A percentile compares a stretch with the other conserved stretches of the same genome.
phyloP scores from a whole-genome alignment of 306 rosid species.

The Vigna angularis region DNA sequence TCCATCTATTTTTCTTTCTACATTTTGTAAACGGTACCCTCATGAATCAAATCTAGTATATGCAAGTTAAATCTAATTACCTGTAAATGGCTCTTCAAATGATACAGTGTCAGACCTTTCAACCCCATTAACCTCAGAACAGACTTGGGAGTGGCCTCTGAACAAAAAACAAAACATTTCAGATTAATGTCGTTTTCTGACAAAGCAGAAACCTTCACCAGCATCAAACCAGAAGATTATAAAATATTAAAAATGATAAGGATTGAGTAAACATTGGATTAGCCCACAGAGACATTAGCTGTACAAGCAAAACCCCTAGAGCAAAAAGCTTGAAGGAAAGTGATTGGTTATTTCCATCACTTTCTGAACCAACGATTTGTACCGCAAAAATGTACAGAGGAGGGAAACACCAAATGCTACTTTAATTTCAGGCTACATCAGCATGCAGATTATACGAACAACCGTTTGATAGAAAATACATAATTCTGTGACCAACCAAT shows the following conservation, averaged over 20 bases:
- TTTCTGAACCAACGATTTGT: background rate
- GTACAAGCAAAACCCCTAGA: background rate
- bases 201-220: background rate
- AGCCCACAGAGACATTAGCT: background rate
- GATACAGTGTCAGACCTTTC: conserved; percentile 94
- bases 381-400: background rate
- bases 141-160: conserved; percentile 97
- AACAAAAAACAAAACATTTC: conserved; percentile 41
- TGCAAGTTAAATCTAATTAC: conserved; percentile 44
- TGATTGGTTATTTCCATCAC: background rate
- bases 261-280: conserved; percentile 5
- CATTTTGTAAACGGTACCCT: background rate
- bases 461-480: background rate
- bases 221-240: background rate
- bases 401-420: background rate
- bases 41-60: background rate
- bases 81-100: conserved; percentile 99
- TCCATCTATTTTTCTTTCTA: background rate
- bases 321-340: conserved; percentile 18
- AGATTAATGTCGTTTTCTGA: conserved; percentile 20
- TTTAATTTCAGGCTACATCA: background rate
- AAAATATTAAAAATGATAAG: background rate
- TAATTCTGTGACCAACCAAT: background rate
- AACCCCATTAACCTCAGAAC: conserved; percentile 91
- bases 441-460: background rate